Evolutionary conservation across 2,329 filamentous ascomycete genomes (phyloP).

Genomic region (Fusarium veterinarium): DNA sequence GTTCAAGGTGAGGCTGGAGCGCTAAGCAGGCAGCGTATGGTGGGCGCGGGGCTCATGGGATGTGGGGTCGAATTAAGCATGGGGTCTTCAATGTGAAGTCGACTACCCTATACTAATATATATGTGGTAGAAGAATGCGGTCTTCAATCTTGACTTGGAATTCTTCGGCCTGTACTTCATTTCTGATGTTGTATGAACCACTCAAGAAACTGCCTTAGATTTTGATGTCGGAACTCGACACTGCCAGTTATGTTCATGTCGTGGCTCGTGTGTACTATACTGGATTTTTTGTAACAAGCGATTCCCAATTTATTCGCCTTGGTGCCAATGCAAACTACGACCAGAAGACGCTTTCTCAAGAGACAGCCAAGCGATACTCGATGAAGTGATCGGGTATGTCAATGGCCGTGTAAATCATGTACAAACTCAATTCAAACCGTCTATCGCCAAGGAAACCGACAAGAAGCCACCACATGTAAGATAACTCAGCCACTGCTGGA

Average conservation of each 20-base stretch:
- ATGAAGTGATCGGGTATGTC: no score
- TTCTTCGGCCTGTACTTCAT: background rate
- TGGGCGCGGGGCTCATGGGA: constrained; percentile 37
- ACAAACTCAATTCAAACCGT: no score
- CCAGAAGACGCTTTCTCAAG: background rate
- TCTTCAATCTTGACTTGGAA: background rate
- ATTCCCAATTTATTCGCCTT: no score
- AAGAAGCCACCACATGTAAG: background rate
- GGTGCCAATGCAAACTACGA: background rate
- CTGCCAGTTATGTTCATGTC: background rate
- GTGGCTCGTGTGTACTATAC: accelerated
- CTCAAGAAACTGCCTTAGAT: background rate
- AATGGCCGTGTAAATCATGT: background rate
- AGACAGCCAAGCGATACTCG: no score
- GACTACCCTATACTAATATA: constrained; percentile 17
- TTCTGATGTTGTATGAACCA: background rate
- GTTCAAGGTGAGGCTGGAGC: constrained; percentile 42
- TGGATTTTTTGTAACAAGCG: no score
- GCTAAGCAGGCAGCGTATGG: constrained; percentile 42
- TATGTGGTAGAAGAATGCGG: background rate
- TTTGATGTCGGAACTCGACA: background rate
- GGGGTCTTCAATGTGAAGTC: background rate
- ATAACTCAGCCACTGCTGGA: background rate
- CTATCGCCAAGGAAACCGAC: background rate
- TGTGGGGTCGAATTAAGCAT: constrained; percentile 21